Percentiles rank a stretch among this genome's conserved stretches.
phyloP scores from a whole-genome alignment of 345 rosid genomes.

The Linum lewisii region DNA sequence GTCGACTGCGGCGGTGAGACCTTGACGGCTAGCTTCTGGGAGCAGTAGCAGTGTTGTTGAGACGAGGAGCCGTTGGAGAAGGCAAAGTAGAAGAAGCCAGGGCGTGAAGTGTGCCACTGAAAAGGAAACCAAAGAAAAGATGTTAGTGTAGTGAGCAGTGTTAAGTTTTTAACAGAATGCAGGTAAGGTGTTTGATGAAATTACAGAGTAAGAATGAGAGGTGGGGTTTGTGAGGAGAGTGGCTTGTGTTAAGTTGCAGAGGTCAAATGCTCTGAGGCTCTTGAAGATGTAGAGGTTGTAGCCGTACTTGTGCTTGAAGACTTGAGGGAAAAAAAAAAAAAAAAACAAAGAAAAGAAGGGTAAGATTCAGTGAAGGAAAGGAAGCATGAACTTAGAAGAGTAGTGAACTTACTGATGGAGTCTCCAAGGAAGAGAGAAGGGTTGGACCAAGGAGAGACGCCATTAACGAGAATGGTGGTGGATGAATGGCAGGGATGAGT shows the following conservation, averaged over 20 bases:
- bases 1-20: conserved; percentile 34
- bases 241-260: conserved; percentile 75
- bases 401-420: conserved; percentile 43
- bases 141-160: conserved; percentile 5
- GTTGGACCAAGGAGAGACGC: conserved; percentile 57
- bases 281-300: conserved; percentile 75
- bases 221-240: conserved; percentile 63
- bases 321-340: conserved; percentile 20
- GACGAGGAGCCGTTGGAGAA: conserved; percentile 60
- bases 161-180: not conserved
- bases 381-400: not conserved
- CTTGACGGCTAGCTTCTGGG: conserved; percentile 52
- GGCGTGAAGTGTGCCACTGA: conserved; percentile 87
- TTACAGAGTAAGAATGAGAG: conserved; percentile 66
- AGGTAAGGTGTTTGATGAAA: conserved; percentile 5
- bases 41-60: conserved; percentile 30
- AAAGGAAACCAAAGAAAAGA: not conserved
- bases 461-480: conserved; percentile 53
- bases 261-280: conserved; percentile 59
- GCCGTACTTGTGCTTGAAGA: conserved; percentile 69
- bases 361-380: conserved; percentile 1
- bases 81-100: conserved; percentile 77
- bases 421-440: conserved; percentile 73
- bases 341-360: not conserved
- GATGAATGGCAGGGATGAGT: conserved; percentile 34